Conservation (phyloP, 371 early-diverging fungal genomes). For the Syncephalastrum contaminatum region DNA sequence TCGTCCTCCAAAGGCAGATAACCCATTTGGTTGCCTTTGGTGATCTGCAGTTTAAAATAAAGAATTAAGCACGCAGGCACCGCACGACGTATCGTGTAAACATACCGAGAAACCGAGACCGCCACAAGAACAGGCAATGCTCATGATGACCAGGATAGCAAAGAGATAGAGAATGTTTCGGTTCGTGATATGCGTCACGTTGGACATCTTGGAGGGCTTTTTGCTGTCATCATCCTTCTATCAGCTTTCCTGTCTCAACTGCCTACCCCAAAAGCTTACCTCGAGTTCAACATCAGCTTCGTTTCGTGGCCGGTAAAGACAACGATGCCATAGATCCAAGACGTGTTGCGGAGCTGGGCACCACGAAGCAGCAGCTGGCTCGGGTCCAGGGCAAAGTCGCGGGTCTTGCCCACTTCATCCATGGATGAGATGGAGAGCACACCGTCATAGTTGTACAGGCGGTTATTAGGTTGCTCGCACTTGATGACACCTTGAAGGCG, state of each 20-base stretch:
- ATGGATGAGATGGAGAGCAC: constrained; percentile 48
- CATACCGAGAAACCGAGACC: constrained; percentile 53
- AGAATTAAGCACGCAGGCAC: background rate
- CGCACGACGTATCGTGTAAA: background rate
- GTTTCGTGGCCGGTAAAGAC: constrained; percentile 90
- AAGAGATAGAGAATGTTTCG: constrained; percentile 91
- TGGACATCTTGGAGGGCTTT: constrained; percentile 48
- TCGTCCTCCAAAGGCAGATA: constrained; percentile 28
- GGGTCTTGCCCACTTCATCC: constrained; percentile 46
- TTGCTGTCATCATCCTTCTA: constrained; percentile 20
- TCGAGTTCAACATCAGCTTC: constrained; percentile 85
- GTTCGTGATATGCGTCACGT: constrained; percentile 87
- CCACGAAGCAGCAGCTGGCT: constrained; percentile 78
- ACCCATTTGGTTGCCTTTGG: constrained; percentile 17
- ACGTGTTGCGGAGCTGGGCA: constrained; percentile 80
- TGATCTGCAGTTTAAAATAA: background rate
- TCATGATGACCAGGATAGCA: constrained; percentile 77
- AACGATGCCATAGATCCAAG: constrained; percentile 83
- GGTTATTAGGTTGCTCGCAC: constrained; percentile 85
- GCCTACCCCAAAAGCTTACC: constrained; percentile 20
- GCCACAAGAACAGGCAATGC: constrained; percentile 81
- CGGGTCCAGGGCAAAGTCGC: constrained; percentile 73
- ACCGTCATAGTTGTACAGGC: constrained; percentile 85
- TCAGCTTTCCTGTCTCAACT: background rate
- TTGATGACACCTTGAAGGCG: constrained; percentile 56